Evolutionary conservation across 768 basidiomycete species (phyloP).

Genomic region (Tephrocybe sp.): DNA sequence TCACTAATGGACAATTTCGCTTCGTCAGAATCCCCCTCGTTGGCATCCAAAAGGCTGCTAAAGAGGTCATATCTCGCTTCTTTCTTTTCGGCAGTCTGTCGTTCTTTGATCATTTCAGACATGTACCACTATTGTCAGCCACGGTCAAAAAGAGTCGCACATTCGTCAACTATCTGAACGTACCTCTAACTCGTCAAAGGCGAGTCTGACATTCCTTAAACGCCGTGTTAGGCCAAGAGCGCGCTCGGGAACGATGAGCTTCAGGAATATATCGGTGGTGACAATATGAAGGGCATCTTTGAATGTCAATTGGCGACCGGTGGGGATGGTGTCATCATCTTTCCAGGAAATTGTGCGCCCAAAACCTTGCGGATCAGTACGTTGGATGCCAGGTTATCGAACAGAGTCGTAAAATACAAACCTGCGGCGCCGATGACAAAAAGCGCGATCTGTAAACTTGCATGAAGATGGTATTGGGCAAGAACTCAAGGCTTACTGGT

Average conservation of each 20-base stretch:
- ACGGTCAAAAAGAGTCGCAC: no score
- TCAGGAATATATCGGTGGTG: slow-evolving; percentile 35
- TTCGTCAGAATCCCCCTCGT: slow-evolving; percentile 35
- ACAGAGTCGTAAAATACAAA: slow-evolving; percentile 14
- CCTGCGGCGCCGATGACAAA: slow-evolving; percentile 58
- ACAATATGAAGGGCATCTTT: slow-evolving; percentile 47
- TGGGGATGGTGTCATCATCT: slow-evolving; percentile 35
- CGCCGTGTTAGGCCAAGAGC: slow-evolving; percentile 34
- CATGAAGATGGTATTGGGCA: slow-evolving; percentile 10
- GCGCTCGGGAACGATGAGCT: slow-evolving; percentile 39
- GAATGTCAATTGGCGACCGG: slow-evolving; percentile 48
- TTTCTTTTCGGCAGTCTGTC: slow-evolving; percentile 33
- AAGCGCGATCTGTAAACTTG: slow-evolving; percentile 48
- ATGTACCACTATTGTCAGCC: slow-evolving; percentile 38
- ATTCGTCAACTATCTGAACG: slow-evolving; percentile 3
- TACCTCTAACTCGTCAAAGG: slow-evolving; percentile 46
- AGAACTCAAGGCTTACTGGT: slow-evolving; percentile 35
- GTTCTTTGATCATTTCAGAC: slow-evolving; percentile 51
- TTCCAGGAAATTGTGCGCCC: slow-evolving; percentile 51
- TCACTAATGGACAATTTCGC: slow-evolving; percentile 43
- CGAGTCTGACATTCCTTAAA: slow-evolving; percentile 29
- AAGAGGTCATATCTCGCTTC: slow-evolving; percentile 51
- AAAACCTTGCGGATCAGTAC: slow-evolving; percentile 36
- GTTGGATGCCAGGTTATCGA: neutral
- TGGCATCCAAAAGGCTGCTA: slow-evolving; percentile 50